Conservation (phyloP, 352 stramenopile species). For the Phytophthora cajani region DNA sequence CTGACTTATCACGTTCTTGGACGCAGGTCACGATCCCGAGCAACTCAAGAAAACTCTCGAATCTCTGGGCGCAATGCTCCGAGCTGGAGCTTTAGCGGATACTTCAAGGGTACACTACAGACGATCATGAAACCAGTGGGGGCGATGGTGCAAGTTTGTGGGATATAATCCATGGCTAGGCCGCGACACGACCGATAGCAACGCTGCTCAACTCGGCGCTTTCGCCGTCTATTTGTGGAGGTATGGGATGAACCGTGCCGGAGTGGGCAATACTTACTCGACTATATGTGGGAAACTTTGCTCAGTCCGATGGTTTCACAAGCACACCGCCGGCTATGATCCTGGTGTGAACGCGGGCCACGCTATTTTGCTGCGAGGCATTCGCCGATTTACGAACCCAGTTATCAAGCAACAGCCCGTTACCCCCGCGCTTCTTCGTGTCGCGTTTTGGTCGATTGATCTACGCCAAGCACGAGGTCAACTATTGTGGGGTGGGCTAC, state of each 20-base stretch:
- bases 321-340: background rate
- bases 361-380: background rate
- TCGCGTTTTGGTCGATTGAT: background rate
- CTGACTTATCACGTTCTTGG: no score
- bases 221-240: background rate
- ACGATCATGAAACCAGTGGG: no score
- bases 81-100: no score
- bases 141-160: no score
- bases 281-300: background rate
- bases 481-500: background rate
- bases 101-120: no score
- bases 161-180: background rate
- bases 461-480: background rate
- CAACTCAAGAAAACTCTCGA: no score
- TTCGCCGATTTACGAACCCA: background rate
- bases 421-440: background rate
- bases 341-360: background rate
- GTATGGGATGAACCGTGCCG: background rate
- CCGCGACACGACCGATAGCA: background rate
- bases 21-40: no score
- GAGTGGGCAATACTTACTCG: background rate
- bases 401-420: background rate
- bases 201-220: background rate
- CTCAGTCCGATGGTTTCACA: background rate
- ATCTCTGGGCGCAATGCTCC: no score